These are phyloP conservation scores for Xerocomus potaroensis DNA, from an alignment of 768 basidiomycete genomes.

Conservation along the genomic window DNA sequence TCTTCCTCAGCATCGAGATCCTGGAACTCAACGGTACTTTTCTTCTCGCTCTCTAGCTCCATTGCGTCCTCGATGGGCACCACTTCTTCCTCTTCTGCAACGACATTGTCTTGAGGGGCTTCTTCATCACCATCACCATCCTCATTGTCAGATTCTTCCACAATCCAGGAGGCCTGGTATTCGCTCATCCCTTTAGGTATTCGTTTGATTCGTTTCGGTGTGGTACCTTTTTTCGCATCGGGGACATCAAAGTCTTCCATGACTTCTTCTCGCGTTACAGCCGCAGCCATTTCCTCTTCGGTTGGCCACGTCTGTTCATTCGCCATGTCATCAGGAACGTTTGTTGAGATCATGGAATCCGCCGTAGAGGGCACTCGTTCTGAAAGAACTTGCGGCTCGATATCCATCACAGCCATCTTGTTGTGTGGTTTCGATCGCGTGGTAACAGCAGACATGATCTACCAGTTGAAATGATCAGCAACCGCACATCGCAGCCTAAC, in stretches of 20 bases:
- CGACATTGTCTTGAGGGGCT: slow-evolving; percentile 35
- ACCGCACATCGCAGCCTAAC: no score
- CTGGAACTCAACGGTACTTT: slow-evolving; percentile 56
- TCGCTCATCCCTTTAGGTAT: slow-evolving; percentile 95
- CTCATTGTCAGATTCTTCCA: slow-evolving; percentile 74
- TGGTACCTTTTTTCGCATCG: slow-evolving; percentile 66
- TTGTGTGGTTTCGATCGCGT: slow-evolving; percentile 33
- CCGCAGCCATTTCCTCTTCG: slow-evolving; percentile 83
- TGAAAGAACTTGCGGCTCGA: slow-evolving; percentile 59
- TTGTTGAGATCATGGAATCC: slow-evolving; percentile 83
- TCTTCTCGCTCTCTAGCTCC: slow-evolving; percentile 50
- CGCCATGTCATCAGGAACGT: slow-evolving; percentile 82
- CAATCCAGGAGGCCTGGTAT: slow-evolving; percentile 96
- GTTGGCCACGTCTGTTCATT: slow-evolving; percentile 99
- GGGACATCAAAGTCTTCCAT: slow-evolving; percentile 38
- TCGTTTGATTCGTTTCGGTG: slow-evolving; percentile 72
- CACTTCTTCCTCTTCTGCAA: slow-evolving; percentile 59
- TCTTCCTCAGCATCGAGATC: slow-evolving; percentile 85
- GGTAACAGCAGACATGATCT: slow-evolving; percentile 71
- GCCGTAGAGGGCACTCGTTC: slow-evolving; percentile 61
- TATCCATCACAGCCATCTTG: slow-evolving; percentile 52
- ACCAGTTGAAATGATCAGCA: no score
- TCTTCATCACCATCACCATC: slow-evolving; percentile 43
- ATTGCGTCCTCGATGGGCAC: slow-evolving; percentile 53
- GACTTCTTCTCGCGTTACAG: slow-evolving; percentile 16